Base-by-base conservation (phyloP, 2,329 filamentous ascomycete genomes). In the Tolypocladium ovalisporum region DNA sequence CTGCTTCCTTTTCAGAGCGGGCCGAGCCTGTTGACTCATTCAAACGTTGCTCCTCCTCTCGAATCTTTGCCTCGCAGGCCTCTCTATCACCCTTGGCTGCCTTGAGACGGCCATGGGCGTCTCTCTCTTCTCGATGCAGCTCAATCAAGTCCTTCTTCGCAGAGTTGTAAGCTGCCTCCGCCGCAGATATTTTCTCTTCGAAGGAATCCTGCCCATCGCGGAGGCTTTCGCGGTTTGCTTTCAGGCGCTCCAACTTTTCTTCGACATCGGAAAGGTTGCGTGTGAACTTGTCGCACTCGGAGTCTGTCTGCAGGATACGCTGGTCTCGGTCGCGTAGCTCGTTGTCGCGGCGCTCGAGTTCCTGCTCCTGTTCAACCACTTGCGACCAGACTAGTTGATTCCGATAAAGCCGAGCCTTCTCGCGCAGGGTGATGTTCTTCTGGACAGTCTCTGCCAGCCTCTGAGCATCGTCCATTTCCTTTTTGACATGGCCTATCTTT, bases 361-460 rank as follows among this genome's bases (percentile, higher is more conserved):
- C 66, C 39, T 70, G 73, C 70, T 97, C 93, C 69, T 89, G 80
- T 57, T 90, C 85, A 54, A 85, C 82, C 1, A 97, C 91, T 66
- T 95, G 89, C 29, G 85, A 82, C 94, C 94, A 99, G n/a, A 88
- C 86, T 61, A 90, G 76, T 72, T 95, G 87, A 22, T 81, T 78
- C 49, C 78, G 74, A 51, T 88, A 76, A 29, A 82, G 76, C 37
- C 77, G 77, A 52, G 84, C 78, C 58, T 83, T 83, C 24, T 78
- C 75, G 39, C 84, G 80, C 63, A 95, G 79, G 17, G 79, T 78
- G 52, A 86, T 77, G 56, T 89, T 86, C 60, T 85, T 84, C 56
- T 86, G 80, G 0, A 87, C 83, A 1, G 83, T 74, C 56, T 86
- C 82, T 29, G 87, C 79, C 59, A 87, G 83, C 59, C 80, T 78